phyloP scores from a whole-genome alignment of 495 filamentous ascomycete species.

The Penicillium roqueforti region DNA sequence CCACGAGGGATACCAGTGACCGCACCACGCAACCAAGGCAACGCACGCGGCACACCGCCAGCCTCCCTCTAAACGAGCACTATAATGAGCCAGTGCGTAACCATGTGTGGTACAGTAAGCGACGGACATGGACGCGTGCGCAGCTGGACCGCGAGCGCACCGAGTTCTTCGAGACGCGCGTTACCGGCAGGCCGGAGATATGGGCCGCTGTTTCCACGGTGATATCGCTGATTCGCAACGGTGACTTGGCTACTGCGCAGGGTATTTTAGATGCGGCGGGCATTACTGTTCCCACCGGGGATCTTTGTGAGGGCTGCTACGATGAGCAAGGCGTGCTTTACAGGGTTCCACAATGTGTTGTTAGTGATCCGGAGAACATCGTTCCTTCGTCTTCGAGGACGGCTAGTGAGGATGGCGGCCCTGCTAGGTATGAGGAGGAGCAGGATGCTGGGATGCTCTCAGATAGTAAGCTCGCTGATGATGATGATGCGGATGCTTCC shows the following conservation, averaged over 20 bases:
- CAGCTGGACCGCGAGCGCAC: slow-evolving; percentile 47
- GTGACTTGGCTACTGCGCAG: slow-evolving; percentile 70
- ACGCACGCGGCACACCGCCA: slow-evolving; percentile 15
- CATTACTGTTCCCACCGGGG: slow-evolving; percentile 71
- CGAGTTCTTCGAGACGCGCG: slow-evolving; percentile 81
- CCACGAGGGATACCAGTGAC: slow-evolving; percentile 13
- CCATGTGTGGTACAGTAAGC: slow-evolving; percentile 50
- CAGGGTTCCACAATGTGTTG: slow-evolving; percentile 68
- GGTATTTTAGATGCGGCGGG: slow-evolving; percentile 69
- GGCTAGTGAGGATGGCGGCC: slow-evolving; percentile 20
- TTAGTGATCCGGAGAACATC: slow-evolving; percentile 71
- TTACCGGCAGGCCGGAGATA: slow-evolving; percentile 68
- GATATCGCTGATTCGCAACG: slow-evolving; percentile 57
- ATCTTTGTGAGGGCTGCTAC: slow-evolving; percentile 70
- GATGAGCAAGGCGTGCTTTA: slow-evolving; percentile 76
- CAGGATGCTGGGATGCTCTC: slow-evolving; percentile 42
- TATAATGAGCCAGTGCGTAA: slow-evolving; percentile 49
- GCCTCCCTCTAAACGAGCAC: slow-evolving; percentile 39
- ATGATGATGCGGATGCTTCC: slow-evolving; percentile 43
- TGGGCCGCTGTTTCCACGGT: slow-evolving; percentile 71
- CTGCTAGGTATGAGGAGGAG: slow-evolving; percentile 32
- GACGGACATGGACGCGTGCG: slow-evolving; percentile 48
- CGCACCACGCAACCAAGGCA: slow-evolving; percentile 8
- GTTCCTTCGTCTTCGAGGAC: slow-evolving; percentile 29
- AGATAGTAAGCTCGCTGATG: slow-evolving; percentile 40